phyloP scores from a whole-genome alignment of 2,329 filamentous ascomycete genomes.

The Stromatinia cepivora region DNA sequence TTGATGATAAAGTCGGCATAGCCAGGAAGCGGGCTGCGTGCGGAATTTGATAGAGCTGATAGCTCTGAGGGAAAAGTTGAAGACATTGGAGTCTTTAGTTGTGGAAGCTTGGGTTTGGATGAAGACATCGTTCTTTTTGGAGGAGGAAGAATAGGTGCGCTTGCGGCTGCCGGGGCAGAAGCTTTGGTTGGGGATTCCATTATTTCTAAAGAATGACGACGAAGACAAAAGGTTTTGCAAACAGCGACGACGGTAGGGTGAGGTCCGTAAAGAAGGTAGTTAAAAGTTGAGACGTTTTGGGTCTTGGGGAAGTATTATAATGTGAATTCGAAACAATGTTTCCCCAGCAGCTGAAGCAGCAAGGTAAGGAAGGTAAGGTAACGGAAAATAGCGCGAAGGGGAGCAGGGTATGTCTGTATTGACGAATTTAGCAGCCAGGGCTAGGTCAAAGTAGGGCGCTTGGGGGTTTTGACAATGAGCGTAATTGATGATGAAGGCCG shows the following conservation, averaged over 20 bases:
- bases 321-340: conserved; percentile 29
- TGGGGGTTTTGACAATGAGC: conserved; percentile 21
- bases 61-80: conserved; percentile 61
- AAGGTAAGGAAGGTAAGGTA: conserved; percentile 18
- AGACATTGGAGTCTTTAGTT: conserved; percentile 62
- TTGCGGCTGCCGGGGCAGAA: conserved; percentile 27
- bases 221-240: conserved; percentile 32
- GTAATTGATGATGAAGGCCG: conserved; percentile 24
- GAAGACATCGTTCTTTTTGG: conserved; percentile 37
- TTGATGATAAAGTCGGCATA: conserved; percentile 64
- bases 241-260: conserved; percentile 35
- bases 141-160: conserved; percentile 32
- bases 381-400: conserved; percentile 31
- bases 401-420: conserved; percentile 26
- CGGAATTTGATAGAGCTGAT: conserved; percentile 59
- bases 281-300: conserved; percentile 24
- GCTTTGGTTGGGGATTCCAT: conserved; percentile 21
- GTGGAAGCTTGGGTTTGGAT: conserved; percentile 56
- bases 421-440: conserved; percentile 24
- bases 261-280: conserved; percentile 33
- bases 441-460: conserved; percentile 24
- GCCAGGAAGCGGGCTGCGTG: conserved; percentile 67
- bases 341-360: conserved; percentile 28
- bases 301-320: conserved; percentile 38
- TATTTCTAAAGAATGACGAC: conserved; percentile 34